Evolutionary conservation across 208 protist genomes (phyloP).

Genomic region (Acanthamoeba culbertsoni): DNA sequence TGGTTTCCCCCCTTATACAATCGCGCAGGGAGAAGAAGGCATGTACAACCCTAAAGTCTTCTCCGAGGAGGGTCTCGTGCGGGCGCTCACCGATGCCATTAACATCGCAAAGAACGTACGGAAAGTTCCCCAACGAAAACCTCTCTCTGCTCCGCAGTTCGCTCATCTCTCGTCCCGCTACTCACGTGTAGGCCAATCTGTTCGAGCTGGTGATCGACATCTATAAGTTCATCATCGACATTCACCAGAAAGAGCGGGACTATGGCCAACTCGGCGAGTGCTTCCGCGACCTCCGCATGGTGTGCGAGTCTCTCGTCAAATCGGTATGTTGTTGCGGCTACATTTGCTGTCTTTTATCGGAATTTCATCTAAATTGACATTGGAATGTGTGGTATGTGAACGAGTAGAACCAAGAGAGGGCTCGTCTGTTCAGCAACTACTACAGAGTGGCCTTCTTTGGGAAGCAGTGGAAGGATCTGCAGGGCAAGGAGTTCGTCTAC

Average conservation of each 20-base stretch:
- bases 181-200: slow-evolving; percentile 27
- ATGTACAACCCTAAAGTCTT: slow-evolving; percentile 64
- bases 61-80: slow-evolving; percentile 61
- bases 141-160: background rate
- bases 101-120: slow-evolving; percentile 51
- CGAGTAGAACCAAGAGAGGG: slow-evolving; percentile 9
- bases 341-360: no score
- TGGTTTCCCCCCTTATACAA: background rate
- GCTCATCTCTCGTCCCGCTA: background rate
- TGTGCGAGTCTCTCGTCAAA: slow-evolving; percentile 66
- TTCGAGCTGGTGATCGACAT: slow-evolving; percentile 67
- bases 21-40: background rate
- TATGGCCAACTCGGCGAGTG: slow-evolving; percentile 42
- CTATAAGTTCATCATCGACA: slow-evolving; percentile 65
- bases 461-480: slow-evolving; percentile 57
- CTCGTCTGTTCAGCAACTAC: slow-evolving; percentile 70
- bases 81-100: slow-evolving; percentile 67
- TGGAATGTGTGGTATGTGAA: no score
- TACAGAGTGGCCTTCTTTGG: slow-evolving; percentile 78
- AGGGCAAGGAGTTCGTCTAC: slow-evolving; percentile 78
- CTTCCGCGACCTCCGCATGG: slow-evolving; percentile 55
- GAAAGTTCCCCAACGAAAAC: background rate
- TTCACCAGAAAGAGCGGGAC: slow-evolving; percentile 60
- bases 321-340: background rate
- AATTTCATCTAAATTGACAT: no score